phyloP scores from a whole-genome alignment of 2,329 filamentous ascomycete species.

The Epichloe sylvatica region DNA sequence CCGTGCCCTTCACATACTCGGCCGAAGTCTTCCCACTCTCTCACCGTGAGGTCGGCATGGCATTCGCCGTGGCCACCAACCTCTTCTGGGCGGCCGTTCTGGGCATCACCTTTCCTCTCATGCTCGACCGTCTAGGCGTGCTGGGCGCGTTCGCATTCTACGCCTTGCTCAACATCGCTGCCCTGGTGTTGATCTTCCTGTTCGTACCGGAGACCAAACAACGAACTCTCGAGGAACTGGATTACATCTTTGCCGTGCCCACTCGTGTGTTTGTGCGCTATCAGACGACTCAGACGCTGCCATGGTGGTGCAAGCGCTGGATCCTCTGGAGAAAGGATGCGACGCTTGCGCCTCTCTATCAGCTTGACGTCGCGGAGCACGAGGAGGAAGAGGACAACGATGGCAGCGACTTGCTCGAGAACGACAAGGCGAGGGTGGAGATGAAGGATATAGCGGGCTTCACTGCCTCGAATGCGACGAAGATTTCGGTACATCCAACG shows the following conservation, averaged over 20 bases:
- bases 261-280: slow-evolving; percentile 43
- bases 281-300: slow-evolving; percentile 40
- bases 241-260: slow-evolving; percentile 47
- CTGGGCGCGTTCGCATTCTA: slow-evolving; percentile 41
- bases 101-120: slow-evolving; percentile 48
- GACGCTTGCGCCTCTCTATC: slow-evolving; percentile 28
- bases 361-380: slow-evolving; percentile 23
- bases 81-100: slow-evolving; percentile 46
- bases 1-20: slow-evolving; percentile 54
- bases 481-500: neutral
- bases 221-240: slow-evolving; percentile 38
- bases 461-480: slow-evolving; percentile 6
- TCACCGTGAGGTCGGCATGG: slow-evolving; percentile 60
- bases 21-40: slow-evolving; percentile 59
- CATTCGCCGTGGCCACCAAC: slow-evolving; percentile 52
- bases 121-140: slow-evolving; percentile 31
- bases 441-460: slow-evolving; percentile 24
- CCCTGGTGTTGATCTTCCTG: slow-evolving; percentile 42
- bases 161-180: slow-evolving; percentile 40
- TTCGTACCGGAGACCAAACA: slow-evolving; percentile 47
- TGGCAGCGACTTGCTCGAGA: slow-evolving; percentile 20
- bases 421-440: slow-evolving; percentile 26
- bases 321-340: slow-evolving; percentile 35
- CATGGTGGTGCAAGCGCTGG: slow-evolving; percentile 47
- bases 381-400: slow-evolving; percentile 15